Evolutionary conservation across 176 grass and related monocot species (phyloP).

Genomic region (Paspalum vaginatum): DNA sequence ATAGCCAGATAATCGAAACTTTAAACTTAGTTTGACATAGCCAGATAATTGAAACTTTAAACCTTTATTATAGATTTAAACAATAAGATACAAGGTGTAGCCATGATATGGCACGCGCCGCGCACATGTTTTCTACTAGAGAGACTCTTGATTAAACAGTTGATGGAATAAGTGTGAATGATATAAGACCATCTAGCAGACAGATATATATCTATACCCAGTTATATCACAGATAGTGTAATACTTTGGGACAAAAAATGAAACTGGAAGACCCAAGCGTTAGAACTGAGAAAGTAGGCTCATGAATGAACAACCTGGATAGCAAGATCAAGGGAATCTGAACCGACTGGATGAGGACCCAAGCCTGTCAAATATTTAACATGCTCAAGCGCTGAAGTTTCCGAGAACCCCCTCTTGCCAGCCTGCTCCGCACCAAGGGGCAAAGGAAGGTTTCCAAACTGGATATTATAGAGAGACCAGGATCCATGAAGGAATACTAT

Average conservation of each 20-base stretch:
- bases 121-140: conserved; percentile 18
- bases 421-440: conserved; percentile 73
- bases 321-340: conserved; percentile 82
- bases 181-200: conserved; percentile 1
- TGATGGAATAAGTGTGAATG: not conserved
- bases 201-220: not conserved
- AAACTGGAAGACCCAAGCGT: conserved; percentile 7
- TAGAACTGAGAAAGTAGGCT: conserved; percentile 5
- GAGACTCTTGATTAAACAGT: not conserved
- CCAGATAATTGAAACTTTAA: conserved; percentile 2
- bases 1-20: not conserved
- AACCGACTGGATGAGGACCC: conserved; percentile 94
- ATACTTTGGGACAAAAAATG: conserved; percentile 14
- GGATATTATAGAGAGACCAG: conserved; percentile 75
- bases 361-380: conserved; percentile 77
- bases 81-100: not conserved
- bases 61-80: conserved; percentile 1
- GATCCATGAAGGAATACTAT: conserved; percentile 81
- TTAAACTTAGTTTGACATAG: conserved; percentile 8
- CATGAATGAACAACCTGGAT: conserved; percentile 61
- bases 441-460: conserved; percentile 73
- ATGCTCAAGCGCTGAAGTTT: conserved; percentile 79
- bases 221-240: conserved; percentile 9
- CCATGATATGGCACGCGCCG: not conserved
- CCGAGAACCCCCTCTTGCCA: conserved; percentile 89